These are phyloP conservation scores for Phytophthora colocasiae DNA, from an alignment of 352 stramenopile species.

Conservation along the genomic window DNA sequence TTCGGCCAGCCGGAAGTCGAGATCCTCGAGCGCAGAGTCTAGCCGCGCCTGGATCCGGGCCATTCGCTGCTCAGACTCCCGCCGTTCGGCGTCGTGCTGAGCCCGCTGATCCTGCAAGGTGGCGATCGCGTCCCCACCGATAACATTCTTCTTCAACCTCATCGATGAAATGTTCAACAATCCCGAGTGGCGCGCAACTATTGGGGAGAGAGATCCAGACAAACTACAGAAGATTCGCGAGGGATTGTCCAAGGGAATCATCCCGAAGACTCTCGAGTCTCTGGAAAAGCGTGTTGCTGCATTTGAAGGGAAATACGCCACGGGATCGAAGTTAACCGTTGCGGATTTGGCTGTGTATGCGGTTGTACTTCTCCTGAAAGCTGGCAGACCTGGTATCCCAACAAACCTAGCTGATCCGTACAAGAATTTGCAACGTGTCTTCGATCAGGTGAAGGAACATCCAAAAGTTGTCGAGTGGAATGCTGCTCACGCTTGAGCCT, in stretches of 20 bases:
- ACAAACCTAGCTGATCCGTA: slow-evolving; percentile 38
- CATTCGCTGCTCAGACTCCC: too few relatives aligned
- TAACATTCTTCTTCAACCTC: slow-evolving; percentile 42
- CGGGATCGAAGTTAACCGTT: slow-evolving; percentile 39
- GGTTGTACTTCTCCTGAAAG: slow-evolving; percentile 35
- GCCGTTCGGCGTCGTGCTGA: too few relatives aligned
- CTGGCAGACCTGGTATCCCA: slow-evolving; percentile 32
- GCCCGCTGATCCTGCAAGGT: too few relatives aligned
- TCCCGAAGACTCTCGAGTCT: slow-evolving; percentile 40
- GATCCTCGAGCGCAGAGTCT: too few relatives aligned
- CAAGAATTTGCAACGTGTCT: slow-evolving; percentile 32
- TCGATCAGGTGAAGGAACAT: slow-evolving; percentile 36
- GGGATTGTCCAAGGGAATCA: slow-evolving; percentile 32
- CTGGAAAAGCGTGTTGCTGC: slow-evolving; percentile 46
- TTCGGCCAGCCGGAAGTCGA: too few relatives aligned
- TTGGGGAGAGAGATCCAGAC: slow-evolving; percentile 17
- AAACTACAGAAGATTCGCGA: slow-evolving; percentile 50
- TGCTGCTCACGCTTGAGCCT: slow-evolving; percentile 10
- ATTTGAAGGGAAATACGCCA: slow-evolving; percentile 34
- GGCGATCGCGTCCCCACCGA: too few relatives aligned
- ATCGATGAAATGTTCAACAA: slow-evolving; percentile 46
- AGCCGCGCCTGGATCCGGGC: too few relatives aligned
- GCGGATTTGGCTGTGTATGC: slow-evolving; percentile 56
- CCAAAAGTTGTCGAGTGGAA: slow-evolving; percentile 48
- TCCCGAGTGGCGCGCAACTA: slow-evolving; percentile 14